Base-by-base conservation (phyloP, 2,329 filamentous ascomycete species). In the Claviceps spartinae region DNA sequence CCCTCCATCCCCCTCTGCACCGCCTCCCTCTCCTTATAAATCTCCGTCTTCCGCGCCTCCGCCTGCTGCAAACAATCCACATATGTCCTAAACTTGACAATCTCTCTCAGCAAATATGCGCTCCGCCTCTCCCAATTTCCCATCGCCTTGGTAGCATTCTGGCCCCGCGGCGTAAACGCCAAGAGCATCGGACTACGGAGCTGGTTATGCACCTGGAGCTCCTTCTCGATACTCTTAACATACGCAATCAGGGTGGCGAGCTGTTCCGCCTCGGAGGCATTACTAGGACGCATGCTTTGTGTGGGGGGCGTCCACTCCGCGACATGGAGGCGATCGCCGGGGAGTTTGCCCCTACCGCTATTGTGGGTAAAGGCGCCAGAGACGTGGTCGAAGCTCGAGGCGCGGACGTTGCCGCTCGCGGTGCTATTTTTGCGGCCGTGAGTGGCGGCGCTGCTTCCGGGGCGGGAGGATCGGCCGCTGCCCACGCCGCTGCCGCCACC, bases 121-220 rank as follows among this genome's bases (percentile, higher is more conserved):
- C 88, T 94, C 72, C 97, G 97, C 63, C 86, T 83, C 72, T 98
- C 90, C 91, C 93, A 98, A 67, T 98, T 98, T 20, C 83, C 77
- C 86, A 97, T 91, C 16, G 91, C 88, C 67, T 86, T 90, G 56
- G 73, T 74, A 16, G 83, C 79, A 62, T 97, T 97, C 40, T 81
- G 77, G 55, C 91, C 85, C 34, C 89, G 81, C 3, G 88, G 86
- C 14, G 88, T 89, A 65, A 94, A 97, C 8, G 93, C 89, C 51
- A 95, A 76, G 52, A 90, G 77, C 85, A 97, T 93, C 2, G 88
- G 83, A 53, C 82, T 82, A 58, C 93, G 83, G 57, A 97, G 74
- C 64, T 90, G 85, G 62, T 97, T 96, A 69, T 98, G 93, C 55
- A 78, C 77, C 64, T 88, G 79, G 48, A 97, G 73, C 60, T 98